phyloP scores from a whole-genome alignment of 257 asterid species.

The Penstemon eatonii region DNA sequence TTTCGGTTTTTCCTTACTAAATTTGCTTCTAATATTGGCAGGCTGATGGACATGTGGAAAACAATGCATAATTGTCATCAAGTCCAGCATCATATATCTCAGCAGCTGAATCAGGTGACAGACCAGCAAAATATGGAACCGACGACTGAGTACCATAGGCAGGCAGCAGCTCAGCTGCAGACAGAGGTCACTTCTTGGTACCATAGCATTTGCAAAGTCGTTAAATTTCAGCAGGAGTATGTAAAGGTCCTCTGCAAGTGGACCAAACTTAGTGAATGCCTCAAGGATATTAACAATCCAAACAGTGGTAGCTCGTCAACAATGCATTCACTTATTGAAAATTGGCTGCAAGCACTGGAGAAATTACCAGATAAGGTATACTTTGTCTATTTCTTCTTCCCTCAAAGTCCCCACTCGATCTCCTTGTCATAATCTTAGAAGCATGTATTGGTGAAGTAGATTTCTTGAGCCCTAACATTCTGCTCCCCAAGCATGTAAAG shows the following conservation, averaged over 20 bases:
- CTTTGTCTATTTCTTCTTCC: neutral
- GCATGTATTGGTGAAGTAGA: neutral
- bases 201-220: conserved; percentile 60
- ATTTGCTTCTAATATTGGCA: conserved; percentile 30
- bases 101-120: conserved; percentile 55
- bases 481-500: neutral
- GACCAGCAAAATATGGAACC: conserved; percentile 55
- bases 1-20: too few relatives aligned
- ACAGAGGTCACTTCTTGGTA: conserved; percentile 73
- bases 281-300: conserved; percentile 35
- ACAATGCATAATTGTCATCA: conserved; percentile 71
- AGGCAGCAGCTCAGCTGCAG: conserved; percentile 80
- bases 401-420: too few relatives aligned
- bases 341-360: conserved; percentile 61
- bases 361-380: conserved; percentile 71
- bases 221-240: conserved; percentile 66
- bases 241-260: conserved; percentile 56
- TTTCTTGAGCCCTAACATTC: neutral
- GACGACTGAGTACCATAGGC: conserved; percentile 59
- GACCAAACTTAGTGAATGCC: conserved; percentile 49
- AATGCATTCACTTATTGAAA: conserved; percentile 40
- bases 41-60: conserved; percentile 69
- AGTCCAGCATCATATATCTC: conserved; percentile 64
- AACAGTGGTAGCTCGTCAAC: conserved; percentile 36
- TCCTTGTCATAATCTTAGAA: too few relatives aligned